Conservation (phyloP, 2,329 filamentous ascomycete species). For the Hyphodiscus sp. region DNA sequence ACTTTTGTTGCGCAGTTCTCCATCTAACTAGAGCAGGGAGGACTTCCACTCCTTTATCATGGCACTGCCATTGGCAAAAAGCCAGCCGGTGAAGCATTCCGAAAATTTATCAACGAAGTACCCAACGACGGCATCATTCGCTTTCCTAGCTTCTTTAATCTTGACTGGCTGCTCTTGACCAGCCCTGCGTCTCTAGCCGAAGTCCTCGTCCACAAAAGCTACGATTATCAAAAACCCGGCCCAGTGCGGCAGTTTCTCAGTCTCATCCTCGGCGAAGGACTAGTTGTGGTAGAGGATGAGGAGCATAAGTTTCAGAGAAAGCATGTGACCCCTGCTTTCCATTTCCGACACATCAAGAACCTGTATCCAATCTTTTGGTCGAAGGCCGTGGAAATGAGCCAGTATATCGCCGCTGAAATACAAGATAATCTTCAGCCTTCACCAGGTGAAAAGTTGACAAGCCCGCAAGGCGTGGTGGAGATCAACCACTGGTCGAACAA, state of each 20-base stretch:
- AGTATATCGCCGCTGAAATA: conserved; percentile 44
- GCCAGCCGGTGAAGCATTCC: conserved; percentile 13
- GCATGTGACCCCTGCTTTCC: conserved; percentile 71
- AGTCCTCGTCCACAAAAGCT: conserved; percentile 59
- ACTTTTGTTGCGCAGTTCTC: not conserved
- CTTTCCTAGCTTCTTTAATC: conserved; percentile 54
- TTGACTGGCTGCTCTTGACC: conserved; percentile 51
- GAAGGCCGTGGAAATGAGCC: conserved; percentile 62
- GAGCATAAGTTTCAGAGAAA: conserved; percentile 75
- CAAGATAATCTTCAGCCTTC: conserved; percentile 20
- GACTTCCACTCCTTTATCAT: conserved; percentile 5
- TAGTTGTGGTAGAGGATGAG: conserved; percentile 70
- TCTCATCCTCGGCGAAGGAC: conserved; percentile 60
- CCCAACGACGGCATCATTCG: conserved; percentile 63
- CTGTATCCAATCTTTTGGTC: conserved; percentile 78
- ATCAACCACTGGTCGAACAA: conserved; percentile 57
- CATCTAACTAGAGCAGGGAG: not conserved
- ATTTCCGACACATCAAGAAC: conserved; percentile 74
- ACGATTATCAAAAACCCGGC: conserved; percentile 60
- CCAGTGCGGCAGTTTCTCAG: conserved; percentile 49
- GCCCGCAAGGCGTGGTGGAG: conserved; percentile 40
- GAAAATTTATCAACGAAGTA: conserved; percentile 41
- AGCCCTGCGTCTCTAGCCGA: conserved; percentile 59
- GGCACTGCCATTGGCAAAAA: conserved; percentile 6
- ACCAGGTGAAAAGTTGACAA: not conserved